A percentile compares a stretch with the other conserved stretches of the same genome.
Conservation (phyloP, 768 basidiomycete genomes). For the Russula sp. region DNA sequence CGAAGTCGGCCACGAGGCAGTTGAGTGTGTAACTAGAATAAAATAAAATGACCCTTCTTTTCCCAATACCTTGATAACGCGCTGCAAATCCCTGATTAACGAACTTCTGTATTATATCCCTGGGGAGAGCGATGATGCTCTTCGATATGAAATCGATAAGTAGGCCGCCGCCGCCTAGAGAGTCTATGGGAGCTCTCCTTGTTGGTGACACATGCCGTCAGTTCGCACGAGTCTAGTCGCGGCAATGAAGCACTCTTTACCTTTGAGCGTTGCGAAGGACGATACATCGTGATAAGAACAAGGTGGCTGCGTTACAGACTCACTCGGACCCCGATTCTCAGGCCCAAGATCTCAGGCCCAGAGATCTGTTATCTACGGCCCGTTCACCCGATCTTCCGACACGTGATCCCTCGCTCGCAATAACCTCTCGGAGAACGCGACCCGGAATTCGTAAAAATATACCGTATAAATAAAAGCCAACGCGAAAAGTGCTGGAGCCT, state of each 20-base stretch:
- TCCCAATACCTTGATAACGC: conserved; percentile 1
- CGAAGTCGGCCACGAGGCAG: conserved; percentile 16
- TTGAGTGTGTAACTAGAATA: background rate
- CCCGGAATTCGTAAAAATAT: too few species aligned
- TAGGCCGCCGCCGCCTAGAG: background rate
- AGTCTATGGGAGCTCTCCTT: background rate
- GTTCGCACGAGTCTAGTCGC: background rate
- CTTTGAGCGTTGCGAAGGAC: background rate
- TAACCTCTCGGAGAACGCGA: too few species aligned
- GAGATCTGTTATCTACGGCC: background rate
- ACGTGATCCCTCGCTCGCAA: background rate
- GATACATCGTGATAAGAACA: background rate
- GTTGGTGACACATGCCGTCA: background rate
- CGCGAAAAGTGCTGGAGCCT: background rate
- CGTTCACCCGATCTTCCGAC: background rate
- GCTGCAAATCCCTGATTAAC: background rate
- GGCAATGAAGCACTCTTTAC: background rate
- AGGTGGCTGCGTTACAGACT: too few species aligned
- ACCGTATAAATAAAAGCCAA: background rate
- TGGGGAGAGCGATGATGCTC: background rate
- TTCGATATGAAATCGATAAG: conserved; percentile 1
- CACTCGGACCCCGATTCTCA: too few species aligned
- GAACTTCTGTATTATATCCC: background rate
- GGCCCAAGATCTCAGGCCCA: too few species aligned
- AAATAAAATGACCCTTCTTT: background rate